These are phyloP conservation scores for Babesia bigemina DNA, from an alignment of 169 alveolate species.

Conservation along the genomic window DNA sequence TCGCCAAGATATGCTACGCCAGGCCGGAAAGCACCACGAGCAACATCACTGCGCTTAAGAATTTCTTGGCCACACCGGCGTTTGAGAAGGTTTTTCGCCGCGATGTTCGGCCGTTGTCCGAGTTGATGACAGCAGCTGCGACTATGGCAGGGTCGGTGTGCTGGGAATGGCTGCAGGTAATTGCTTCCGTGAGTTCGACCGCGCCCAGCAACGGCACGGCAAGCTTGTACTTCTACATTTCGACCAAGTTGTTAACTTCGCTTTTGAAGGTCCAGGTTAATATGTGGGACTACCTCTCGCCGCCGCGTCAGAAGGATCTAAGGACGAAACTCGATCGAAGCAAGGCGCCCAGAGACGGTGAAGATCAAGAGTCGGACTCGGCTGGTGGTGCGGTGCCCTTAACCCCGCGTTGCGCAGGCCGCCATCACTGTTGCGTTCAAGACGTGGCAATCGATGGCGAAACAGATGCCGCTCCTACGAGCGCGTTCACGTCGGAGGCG, in stretches of 20 bases:
- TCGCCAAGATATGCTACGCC: constrained; percentile 52
- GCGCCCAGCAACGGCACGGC: constrained; percentile 60
- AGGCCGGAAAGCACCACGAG: constrained; percentile 12
- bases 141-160: constrained; percentile 26
- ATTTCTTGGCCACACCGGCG: background rate
- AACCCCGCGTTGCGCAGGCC: background rate
- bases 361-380: background rate
- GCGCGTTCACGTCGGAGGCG: constrained; percentile 13
- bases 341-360: background rate
- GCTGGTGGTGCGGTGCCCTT: constrained; percentile 4
- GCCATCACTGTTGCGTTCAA: background rate
- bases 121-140: constrained; percentile 22
- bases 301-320: constrained; percentile 51
- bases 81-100: background rate
- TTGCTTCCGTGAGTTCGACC: constrained; percentile 23
- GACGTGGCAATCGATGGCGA: background rate
- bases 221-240: constrained; percentile 50
- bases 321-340: constrained; percentile 12
- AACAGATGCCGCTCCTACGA: too few species aligned
- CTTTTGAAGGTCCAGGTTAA: constrained; percentile 55
- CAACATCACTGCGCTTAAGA: background rate
- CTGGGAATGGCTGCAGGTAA: constrained; percentile 59
- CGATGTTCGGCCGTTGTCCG: background rate
- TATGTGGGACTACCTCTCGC: constrained; percentile 37
- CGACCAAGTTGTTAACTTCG: constrained; percentile 34